phyloP scores from a whole-genome alignment of 176 grass and related monocot species.

The Oryza glaberrima region DNA sequence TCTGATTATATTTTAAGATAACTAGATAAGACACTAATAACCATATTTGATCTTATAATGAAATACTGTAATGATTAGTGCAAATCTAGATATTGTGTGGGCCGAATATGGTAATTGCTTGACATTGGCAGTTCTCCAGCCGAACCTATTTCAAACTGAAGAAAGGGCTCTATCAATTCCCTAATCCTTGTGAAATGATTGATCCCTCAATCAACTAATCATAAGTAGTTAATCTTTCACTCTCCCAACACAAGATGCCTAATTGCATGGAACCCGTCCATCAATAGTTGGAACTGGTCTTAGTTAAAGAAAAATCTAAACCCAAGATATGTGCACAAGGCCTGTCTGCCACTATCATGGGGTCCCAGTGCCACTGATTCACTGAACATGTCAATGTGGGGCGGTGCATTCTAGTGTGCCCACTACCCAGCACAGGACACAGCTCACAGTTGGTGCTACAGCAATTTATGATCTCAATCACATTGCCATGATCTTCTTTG shows the following conservation, averaged over 20 bases:
- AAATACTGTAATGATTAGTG: not conserved
- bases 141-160: not conserved
- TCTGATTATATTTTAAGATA: not conserved
- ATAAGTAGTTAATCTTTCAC: not conserved
- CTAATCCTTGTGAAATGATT: not conserved
- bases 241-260: not conserved
- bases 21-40: too few relatives aligned
- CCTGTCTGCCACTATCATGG: constrained; percentile 13
- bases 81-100: not conserved
- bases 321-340: not conserved
- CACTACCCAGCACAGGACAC: not conserved
- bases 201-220: not conserved
- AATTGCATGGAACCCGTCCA: not conserved
- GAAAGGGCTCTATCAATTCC: not conserved
- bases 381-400: not conserved
- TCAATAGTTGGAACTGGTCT: not conserved
- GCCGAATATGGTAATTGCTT: not conserved
- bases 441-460: constrained; percentile 22
- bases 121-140: not conserved
- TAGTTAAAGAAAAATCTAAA: not conserved
- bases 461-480: constrained; percentile 3
- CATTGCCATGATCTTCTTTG: not conserved
- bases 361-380: not conserved
- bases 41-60: not conserved
- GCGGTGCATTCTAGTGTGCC: not conserved